Conservation (phyloP, 345 rosid species). For the Acer saccharum region DNA sequence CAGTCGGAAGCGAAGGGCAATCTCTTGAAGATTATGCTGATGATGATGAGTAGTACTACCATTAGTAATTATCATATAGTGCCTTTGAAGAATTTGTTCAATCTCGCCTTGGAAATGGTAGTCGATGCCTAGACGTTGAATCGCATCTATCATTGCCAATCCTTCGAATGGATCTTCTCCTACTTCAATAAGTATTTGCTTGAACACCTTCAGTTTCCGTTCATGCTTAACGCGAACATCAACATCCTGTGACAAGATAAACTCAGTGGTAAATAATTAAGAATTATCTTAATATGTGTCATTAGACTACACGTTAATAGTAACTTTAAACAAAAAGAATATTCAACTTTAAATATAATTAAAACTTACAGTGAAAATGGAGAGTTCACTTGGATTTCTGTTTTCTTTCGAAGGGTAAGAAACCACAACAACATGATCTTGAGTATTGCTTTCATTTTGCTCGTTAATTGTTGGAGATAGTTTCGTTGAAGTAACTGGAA, state of each 20-base stretch:
- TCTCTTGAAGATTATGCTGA: slow-evolving; percentile 18
- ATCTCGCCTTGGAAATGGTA: slow-evolving; percentile 28
- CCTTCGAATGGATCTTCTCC: slow-evolving; percentile 7
- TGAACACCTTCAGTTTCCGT: neutral
- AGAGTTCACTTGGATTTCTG: neutral
- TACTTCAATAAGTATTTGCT: neutral
- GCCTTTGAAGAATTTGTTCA: slow-evolving; percentile 15
- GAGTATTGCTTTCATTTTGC: neutral
- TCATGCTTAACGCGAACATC: neutral
- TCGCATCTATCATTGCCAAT: slow-evolving; percentile 1
- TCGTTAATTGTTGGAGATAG: neutral
- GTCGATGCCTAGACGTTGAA: slow-evolving; percentile 16
- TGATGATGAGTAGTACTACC: neutral
- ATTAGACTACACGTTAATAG: neutral
- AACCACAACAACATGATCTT: neutral
- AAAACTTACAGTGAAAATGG: neutral
- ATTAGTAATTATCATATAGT: neutral
- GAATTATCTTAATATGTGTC: too few species aligned
- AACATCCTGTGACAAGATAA: neutral
- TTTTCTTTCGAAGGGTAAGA: neutral
- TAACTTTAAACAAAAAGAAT: too few species aligned
- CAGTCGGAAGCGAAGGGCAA: slow-evolving; percentile 26
- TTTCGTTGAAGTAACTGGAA: neutral
- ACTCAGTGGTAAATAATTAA: neutral
- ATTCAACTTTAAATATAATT: too few species aligned